phyloP scores from a whole-genome alignment of 352 stramenopile species.

The Pythium periplocum region DNA sequence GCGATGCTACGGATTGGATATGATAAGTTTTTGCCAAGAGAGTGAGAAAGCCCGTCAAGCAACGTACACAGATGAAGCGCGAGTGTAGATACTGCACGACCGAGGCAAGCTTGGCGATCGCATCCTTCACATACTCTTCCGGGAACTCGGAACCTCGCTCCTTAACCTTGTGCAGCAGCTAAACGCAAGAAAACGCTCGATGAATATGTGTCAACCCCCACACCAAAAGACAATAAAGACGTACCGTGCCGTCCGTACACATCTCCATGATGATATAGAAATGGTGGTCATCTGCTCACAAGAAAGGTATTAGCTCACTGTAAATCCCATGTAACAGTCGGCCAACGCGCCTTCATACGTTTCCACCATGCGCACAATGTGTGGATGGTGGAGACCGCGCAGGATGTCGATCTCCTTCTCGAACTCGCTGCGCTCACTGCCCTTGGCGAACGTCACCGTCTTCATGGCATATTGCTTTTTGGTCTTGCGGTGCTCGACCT shows the following conservation, averaged over 20 bases:
- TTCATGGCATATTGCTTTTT: constrained; percentile 77
- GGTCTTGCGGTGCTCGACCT: constrained; percentile 63
- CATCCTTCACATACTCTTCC: constrained; percentile 48
- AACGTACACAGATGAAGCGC: constrained; percentile 70
- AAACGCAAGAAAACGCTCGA: not conserved
- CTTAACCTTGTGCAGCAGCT: constrained; percentile 67
- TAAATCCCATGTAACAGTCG: not conserved
- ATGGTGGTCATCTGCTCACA: constrained; percentile 36
- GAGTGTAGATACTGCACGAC: constrained; percentile 80
- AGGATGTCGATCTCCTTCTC: constrained; percentile 77
- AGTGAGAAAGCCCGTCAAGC: not conserved
- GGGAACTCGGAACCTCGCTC: constrained; percentile 36
- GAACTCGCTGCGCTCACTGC: constrained; percentile 61
- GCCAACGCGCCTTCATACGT: constrained; percentile 42
- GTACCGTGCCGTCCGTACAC: constrained; percentile 51
- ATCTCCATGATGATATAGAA: constrained; percentile 89
- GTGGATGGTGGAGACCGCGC: constrained; percentile 68
- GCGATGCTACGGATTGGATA: constrained; percentile 36
- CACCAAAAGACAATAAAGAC: not conserved
- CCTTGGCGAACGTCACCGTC: constrained; percentile 58
- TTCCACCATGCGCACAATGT: constrained; percentile 77
- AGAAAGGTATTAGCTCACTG: too few species aligned
- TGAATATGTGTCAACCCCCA: not conserved
- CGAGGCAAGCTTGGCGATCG: constrained; percentile 60
- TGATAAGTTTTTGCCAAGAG: not conserved